Base-by-base conservation (phyloP, 2,329 filamentous ascomycete species). In the Volutella citrinella region DNA sequence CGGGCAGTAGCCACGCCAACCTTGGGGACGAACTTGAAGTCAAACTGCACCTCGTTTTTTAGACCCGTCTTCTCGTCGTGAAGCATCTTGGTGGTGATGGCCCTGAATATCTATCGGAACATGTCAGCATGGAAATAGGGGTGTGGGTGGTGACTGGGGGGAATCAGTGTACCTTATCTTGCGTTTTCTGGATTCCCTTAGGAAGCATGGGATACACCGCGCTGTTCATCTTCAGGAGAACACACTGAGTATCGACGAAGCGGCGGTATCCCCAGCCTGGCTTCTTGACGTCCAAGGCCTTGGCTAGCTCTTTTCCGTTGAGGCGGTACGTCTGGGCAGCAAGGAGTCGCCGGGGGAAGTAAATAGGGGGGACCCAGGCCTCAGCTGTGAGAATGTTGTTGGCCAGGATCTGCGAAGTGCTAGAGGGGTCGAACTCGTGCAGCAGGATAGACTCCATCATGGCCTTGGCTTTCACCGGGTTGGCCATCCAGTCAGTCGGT, bases 371-470 rank as follows among this genome's bases (percentile, higher is more conserved):
- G 24, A 78, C 75, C 30, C 72, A 68, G 47, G 82, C 71, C n/a
- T 90, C 67, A 4, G 76, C 75, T 5, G 76, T 70, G 46, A 91
- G 80, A 50, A 90, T 83, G 53, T 90, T 91, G 57, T 84, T 83
- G 4, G 83, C 83, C 17, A 91, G 68, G 7, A 81, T 67, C 27
- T 70, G 70, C 1, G 76, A 82, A 14, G 74, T 83, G 1, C 70
- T 61, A 0, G 76, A 80, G 0, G 86, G 85, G 17, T 74, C 55
- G 14, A 89, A 71, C 56, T 90, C 85, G 18, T 80, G 71, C 18
- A 76, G 61, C 13, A 87, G 57, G 2, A 89, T 63, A 0, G 74
- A 76, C 47, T 90, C 84, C 76, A 88, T 82, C 51, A 80, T 72
- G 3, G 66, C 65, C 45, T 72, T 78, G 3, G 81, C 79, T 20